These are phyloP conservation scores for Cenchrus purpureus DNA, from an alignment of 176 grass and related monocot genomes.

Conservation along the genomic window DNA sequence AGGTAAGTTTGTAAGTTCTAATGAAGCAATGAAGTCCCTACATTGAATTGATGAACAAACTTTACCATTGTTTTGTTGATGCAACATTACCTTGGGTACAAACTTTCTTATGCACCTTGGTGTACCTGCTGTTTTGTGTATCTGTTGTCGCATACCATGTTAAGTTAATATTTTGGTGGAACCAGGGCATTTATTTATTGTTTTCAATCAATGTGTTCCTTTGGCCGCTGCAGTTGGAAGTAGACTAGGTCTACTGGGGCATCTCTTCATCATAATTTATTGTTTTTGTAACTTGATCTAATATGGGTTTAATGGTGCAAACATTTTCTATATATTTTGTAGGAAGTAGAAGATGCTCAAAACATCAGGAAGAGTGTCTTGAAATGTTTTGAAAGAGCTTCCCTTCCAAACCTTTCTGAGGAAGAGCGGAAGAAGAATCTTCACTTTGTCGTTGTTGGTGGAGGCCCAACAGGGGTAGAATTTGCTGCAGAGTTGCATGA, in stretches of 20 bases:
- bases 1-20: constrained; percentile 54
- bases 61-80: neutral
- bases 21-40: neutral
- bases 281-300: neutral
- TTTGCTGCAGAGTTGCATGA: constrained; percentile 99
- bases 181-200: neutral
- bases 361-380: constrained; percentile 88
- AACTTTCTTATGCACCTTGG: neutral
- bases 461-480: constrained; percentile 96
- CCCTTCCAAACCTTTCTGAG: constrained; percentile 76
- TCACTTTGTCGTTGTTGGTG: constrained; percentile 96
- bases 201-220: neutral
- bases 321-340: constrained; percentile 11
- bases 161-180: neutral
- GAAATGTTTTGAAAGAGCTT: constrained; percentile 86
- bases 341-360: constrained; percentile 99
- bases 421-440: constrained; percentile 85
- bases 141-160: neutral
- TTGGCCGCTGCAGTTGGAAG: neutral
- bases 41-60: neutral
- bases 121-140: neutral
- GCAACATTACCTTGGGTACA: neutral
- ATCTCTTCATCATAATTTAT: neutral
- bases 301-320: neutral
- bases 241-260: neutral